Conservation (phyloP, 169 alveolate genomes). For the Eimeria praecox region DNA sequence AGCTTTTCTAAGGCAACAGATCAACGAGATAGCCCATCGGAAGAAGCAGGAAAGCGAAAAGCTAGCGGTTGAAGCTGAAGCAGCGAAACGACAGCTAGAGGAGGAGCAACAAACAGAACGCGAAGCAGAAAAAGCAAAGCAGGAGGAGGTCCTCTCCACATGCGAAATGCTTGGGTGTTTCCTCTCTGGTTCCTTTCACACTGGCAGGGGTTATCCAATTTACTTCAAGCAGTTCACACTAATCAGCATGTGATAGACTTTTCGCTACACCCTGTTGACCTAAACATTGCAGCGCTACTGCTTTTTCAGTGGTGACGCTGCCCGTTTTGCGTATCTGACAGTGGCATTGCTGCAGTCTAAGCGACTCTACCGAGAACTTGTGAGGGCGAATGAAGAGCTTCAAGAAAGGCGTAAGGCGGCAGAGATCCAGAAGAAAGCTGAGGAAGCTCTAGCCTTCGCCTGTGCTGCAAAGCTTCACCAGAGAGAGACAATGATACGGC, state of each 20-base stretch:
- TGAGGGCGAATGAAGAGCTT: slow-evolving; percentile 41
- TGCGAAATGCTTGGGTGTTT: background rate
- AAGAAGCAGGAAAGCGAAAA: background rate
- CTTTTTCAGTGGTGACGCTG: background rate
- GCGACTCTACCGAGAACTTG: slow-evolving; percentile 29
- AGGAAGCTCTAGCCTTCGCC: slow-evolving; percentile 39
- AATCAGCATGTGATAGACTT: background rate
- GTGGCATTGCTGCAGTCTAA: slow-evolving; percentile 37
- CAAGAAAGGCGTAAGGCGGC: slow-evolving; percentile 36
- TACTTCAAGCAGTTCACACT: background rate
- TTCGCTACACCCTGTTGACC: background rate
- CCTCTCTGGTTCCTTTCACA: background rate
- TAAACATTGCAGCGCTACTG: background rate
- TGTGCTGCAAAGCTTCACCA: slow-evolving; percentile 51
- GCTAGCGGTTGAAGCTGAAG: slow-evolving; percentile 27
- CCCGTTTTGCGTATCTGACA: background rate
- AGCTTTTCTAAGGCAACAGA: slow-evolving; percentile 38
- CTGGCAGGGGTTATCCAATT: slow-evolving; percentile 5
- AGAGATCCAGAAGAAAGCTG: slow-evolving; percentile 41
- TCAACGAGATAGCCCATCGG: slow-evolving; percentile 21
- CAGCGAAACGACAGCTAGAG: background rate
- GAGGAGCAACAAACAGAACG: slow-evolving; percentile 18
- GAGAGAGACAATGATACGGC: slow-evolving; percentile 45
- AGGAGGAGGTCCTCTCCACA: slow-evolving; percentile 52
- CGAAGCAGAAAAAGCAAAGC: slow-evolving; percentile 42